Conservation (phyloP, 495 filamentous ascomycete genomes). For the Opeltia flavorubescens region DNA sequence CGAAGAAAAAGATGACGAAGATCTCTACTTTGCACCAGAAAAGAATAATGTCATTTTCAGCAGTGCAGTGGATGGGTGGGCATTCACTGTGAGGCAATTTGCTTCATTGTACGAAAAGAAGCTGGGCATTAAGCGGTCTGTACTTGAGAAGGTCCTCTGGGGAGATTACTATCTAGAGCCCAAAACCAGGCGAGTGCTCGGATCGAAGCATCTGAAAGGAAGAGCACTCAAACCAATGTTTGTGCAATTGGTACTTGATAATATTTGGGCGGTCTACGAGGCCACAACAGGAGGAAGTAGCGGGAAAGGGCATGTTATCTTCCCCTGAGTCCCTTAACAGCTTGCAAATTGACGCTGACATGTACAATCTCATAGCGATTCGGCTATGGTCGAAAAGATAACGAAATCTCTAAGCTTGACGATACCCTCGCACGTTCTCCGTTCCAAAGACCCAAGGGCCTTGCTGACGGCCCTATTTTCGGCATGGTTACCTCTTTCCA, state of each 20-base stretch:
- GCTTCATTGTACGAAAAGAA: constrained; percentile 92
- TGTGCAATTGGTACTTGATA: constrained; percentile 90
- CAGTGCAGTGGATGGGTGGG: constrained; percentile 95
- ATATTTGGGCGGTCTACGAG: constrained; percentile 92
- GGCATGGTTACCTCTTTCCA: constrained; percentile 86
- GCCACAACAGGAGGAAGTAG: constrained; percentile 72
- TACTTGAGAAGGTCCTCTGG: constrained; percentile 92
- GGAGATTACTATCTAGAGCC: constrained; percentile 94
- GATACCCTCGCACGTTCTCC: constrained; percentile 68
- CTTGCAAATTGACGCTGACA: constrained; percentile 10
- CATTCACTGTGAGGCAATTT: constrained; percentile 91
- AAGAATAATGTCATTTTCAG: constrained; percentile 99
- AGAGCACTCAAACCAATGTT: constrained; percentile 90
- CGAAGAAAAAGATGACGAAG: constrained; percentile 89
- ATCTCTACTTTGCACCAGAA: constrained; percentile 95
- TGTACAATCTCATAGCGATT: constrained; percentile 46
- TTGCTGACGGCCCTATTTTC: constrained; percentile 77
- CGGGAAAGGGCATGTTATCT: constrained; percentile 56
- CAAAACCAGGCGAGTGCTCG: constrained; percentile 88
- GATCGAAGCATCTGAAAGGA: constrained; percentile 85
- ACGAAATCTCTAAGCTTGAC: constrained; percentile 78
- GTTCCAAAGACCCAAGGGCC: constrained; percentile 69
- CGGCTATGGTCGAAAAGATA: constrained; percentile 77
- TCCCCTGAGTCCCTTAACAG: constrained; percentile 11
- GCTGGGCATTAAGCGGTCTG: constrained; percentile 79